These are phyloP conservation scores for Rhynchosporium agropyri DNA, from an alignment of 2,329 filamentous ascomycete genomes.

Conservation along the genomic window DNA sequence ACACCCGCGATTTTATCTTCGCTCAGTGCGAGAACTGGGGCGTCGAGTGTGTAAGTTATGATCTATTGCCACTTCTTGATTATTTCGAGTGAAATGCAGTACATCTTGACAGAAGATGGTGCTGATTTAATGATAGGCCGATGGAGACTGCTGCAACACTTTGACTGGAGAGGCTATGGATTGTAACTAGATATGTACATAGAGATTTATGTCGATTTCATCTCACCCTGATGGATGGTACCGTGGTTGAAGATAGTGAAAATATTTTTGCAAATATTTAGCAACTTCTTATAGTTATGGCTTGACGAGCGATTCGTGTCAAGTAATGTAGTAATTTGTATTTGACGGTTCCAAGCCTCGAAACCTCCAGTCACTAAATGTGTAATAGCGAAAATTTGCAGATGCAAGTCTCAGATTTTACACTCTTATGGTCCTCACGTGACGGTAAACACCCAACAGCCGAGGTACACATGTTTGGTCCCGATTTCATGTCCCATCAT, in stretches of 20 bases:
- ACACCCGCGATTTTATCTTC: slow-evolving; percentile 6
- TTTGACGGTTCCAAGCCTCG: neutral
- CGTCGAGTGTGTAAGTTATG: slow-evolving; percentile 7
- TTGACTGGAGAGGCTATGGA: slow-evolving; percentile 5
- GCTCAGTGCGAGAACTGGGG: slow-evolving; percentile 11
- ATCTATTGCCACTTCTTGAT: too few species aligned
- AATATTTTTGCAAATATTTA: neutral
- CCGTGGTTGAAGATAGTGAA: neutral
- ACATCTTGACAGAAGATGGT: neutral
- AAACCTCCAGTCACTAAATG: neutral
- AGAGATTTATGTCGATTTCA: neutral
- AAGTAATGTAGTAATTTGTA: slow-evolving; percentile 6
- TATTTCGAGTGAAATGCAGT: neutral
- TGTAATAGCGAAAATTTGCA: neutral
- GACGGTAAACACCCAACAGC: neutral
- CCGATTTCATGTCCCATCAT: neutral
- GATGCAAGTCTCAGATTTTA: slow-evolving; percentile 7
- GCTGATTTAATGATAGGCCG: neutral
- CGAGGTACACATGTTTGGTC: slow-evolving; percentile 19
- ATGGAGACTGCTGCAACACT: slow-evolving; percentile 9
- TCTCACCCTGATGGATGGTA: neutral
- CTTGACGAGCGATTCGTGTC: neutral
- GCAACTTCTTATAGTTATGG: neutral
- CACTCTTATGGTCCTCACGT: neutral
- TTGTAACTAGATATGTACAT: neutral